These are phyloP conservation scores for Daldinia concentrica DNA, from an alignment of 495 filamentous ascomycete species.

Conservation along the genomic window DNA sequence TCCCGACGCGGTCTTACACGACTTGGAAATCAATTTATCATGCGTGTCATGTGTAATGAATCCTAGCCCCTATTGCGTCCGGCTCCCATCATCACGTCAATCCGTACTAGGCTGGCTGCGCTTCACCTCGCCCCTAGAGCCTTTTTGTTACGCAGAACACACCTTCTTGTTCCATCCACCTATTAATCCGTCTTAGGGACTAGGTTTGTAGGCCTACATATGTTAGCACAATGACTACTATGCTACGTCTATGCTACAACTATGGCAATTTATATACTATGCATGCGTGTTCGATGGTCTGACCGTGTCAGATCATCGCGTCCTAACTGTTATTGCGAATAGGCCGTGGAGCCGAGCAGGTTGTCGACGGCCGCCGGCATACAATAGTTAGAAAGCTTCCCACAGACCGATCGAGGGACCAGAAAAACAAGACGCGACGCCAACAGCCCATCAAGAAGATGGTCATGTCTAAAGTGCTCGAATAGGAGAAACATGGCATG, in stretches of 20 bases:
- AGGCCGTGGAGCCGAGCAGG: conserved; percentile 30
- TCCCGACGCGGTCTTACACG: conserved; percentile 49
- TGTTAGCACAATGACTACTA: conserved; percentile 17
- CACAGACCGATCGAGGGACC: conserved; percentile 16
- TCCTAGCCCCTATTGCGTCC: conserved; percentile 42
- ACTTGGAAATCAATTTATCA: conserved; percentile 48
- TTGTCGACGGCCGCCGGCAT: conserved; percentile 36
- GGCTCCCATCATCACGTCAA: conserved; percentile 37
- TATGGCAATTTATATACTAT: conserved; percentile 8
- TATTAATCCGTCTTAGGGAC: conserved; percentile 12
- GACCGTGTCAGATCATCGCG: conserved; percentile 37
- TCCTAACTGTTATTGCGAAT: conserved; percentile 19
- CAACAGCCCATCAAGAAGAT: conserved; percentile 21
- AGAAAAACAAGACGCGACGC: conserved; percentile 22
- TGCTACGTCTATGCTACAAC: conserved; percentile 1
- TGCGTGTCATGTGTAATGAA: conserved; percentile 49
- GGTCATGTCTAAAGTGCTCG: conserved; percentile 14
- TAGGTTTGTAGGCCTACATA: conserved; percentile 24
- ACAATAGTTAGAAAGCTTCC: conserved; percentile 16
- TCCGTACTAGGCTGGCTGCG: conserved; percentile 22
- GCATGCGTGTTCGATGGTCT: conserved; percentile 32
- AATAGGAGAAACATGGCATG: conserved; percentile 28
- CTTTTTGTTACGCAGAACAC: conserved; percentile 36
- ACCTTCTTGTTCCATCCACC: conserved; percentile 45
- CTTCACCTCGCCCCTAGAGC: conserved; percentile 34